These are phyloP conservation scores for Betula pendula DNA, from an alignment of 306 rosid species.

Conservation along the genomic window DNA sequence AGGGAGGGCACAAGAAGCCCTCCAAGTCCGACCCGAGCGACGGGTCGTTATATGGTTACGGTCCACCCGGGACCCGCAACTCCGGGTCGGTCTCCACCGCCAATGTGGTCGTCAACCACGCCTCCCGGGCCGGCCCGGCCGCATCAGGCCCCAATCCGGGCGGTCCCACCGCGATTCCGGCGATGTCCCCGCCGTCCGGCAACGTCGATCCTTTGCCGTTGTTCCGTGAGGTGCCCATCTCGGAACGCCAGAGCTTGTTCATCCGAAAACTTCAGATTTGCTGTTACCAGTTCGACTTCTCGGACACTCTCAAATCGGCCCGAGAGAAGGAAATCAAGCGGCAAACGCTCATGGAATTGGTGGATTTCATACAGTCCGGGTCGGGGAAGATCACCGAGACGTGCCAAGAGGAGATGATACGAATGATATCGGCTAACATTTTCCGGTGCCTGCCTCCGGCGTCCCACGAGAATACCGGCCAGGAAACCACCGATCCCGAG, in stretches of 20 bases:
- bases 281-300: constrained; percentile 67
- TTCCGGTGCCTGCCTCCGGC: constrained; percentile 91
- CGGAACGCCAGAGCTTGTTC: constrained; percentile 70
- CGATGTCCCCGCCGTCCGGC: constrained; percentile 47
- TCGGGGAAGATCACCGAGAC: constrained; percentile 82
- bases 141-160: constrained; percentile 26
- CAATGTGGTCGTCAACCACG: constrained; percentile 72
- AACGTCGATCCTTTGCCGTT: constrained; percentile 63
- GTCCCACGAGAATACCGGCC: constrained; percentile 79
- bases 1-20: constrained; percentile 79
- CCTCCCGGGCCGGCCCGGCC: constrained; percentile 55
- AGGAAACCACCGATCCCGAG: constrained; percentile 75
- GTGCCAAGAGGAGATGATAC: constrained; percentile 90
- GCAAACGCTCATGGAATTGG: constrained; percentile 76
- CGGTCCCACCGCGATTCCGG: constrained; percentile 7
- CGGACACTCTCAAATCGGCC: constrained; percentile 68
- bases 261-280: constrained; percentile 67
- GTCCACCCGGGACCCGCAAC: constrained; percentile 43
- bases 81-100: constrained; percentile 38
- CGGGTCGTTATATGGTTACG: constrained; percentile 40
- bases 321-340: constrained; percentile 92
- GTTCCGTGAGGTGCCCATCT: constrained; percentile 66
- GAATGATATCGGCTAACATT: constrained; percentile 79
- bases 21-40: constrained; percentile 80
- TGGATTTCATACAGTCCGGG: constrained; percentile 85